Evolutionary conservation across 2,329 filamentous ascomycete genomes (phyloP), one percentile per base, ranked within the genome.

Genomic region (Orbilia blumenaviensis): DNA sequence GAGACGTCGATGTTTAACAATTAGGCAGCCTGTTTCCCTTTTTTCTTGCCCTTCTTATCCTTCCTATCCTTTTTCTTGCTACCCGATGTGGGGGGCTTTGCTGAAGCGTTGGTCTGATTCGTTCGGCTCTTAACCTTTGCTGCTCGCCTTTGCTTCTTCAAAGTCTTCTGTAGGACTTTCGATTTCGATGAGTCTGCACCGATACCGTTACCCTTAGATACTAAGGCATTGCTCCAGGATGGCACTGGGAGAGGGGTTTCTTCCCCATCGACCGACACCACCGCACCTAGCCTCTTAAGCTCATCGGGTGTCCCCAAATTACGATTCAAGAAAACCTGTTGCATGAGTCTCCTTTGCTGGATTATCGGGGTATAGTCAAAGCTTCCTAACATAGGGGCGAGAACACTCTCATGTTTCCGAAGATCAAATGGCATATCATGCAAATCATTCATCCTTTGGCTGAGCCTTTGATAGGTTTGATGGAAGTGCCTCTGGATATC

Each of bases 351-450:
- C 62, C 93, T 88, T 82, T 96, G 92, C 44, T 85, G 82, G 18
- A 87, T 84, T 81, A 96, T 96, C 1, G 88, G 88, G 4, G 87
- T 86, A 82, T 97, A 98, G 80, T 96, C 90, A 63, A 48, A 76
- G 9, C 36, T 92, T 93, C 9, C 87, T 90, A 63, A 96, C 84
- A 41, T 97, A 87, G 41, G 88, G 86, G 34, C 88, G 5, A 98
- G 87, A 23, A 97, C 88, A 80, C 89, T 92, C 52, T 78, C 8
- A 69, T 78, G 78, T 38, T 79, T 77, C 14, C 82, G 80, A 25
- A 81, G 78, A 2, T 80, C 62, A 14, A 80, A 78, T 27, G 81
- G 71, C 14, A 81, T 80, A 3, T 66, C 78, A 50, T 83, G 79
- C 1, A 91, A 80, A 3, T 87, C 82, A 9, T 80, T 81, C 86